Evolutionary conservation across 257 asterid genomes (phyloP), one percentile per base, ranked within the genome.

Genomic region (Scutellaria baicalensis): DNA sequence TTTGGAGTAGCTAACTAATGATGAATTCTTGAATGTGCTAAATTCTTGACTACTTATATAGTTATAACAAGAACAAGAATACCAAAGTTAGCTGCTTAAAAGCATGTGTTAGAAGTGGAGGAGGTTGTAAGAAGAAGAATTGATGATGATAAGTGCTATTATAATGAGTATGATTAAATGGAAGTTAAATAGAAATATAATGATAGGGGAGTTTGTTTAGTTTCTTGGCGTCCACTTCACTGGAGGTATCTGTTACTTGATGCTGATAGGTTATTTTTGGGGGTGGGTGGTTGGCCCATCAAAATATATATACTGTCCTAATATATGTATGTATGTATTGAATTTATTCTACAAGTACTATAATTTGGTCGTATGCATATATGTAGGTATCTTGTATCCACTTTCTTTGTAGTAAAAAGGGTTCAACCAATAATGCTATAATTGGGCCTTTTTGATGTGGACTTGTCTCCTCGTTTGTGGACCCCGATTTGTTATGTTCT

Each of bases 201-300:
- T 71, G n/a, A 59, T 59, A 49, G 55, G 16, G 13, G 76, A 75
- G 88, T 65, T 72, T 73, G 82, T 80, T 79, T 78, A 86, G 35
- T 86, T 85, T 84, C 97, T 91, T 91, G 55, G 96, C 96, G 92
- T 91, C 85, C 81, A 91, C 93, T 91, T 79, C 96, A 91, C 95
- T 84, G 69, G 83, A 74, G 54, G 76, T 17, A 1, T 80, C 70
- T 74, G 93, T 85, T 89, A 82, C 79, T 84, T 81, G 96, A 85
- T 52, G 83, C 74, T 77, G 95, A 89, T 84, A 62, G 70, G 40
- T 78, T 61, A 47, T 56, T 54, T 48, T 62, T 31, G 35, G 52
- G 17, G 84, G 81, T 52, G 45, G 86, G 88, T 88, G 64, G 93
- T 86, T 89, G 85, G 70, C 58, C 78, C 62, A 44, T 66, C 66